Conservation (phyloP, 2,329 filamentous ascomycete genomes). For the Biscogniauxia sp. region DNA sequence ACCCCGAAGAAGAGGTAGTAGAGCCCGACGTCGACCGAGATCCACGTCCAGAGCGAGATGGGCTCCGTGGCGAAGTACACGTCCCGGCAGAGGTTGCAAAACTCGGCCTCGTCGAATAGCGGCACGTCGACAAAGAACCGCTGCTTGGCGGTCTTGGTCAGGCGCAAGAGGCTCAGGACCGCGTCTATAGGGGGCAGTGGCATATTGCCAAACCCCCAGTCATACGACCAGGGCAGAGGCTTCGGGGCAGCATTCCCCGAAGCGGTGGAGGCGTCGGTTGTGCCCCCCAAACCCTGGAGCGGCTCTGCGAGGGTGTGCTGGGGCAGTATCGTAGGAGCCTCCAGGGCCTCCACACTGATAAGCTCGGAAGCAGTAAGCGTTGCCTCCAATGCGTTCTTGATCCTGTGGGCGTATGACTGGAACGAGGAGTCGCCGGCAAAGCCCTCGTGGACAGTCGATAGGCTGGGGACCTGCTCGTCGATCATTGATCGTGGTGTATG, state of each 20-base stretch:
- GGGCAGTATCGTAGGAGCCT: conserved; percentile 2
- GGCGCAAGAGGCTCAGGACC: conserved; percentile 27
- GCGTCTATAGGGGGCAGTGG: conserved; percentile 26
- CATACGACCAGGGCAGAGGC: conserved; percentile 2
- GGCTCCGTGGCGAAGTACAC: conserved; percentile 31
- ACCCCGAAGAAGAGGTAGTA: conserved; percentile 23
- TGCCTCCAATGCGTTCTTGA: conserved; percentile 20
- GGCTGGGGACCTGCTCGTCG: conserved; percentile 25
- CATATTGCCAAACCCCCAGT: conserved; percentile 14
- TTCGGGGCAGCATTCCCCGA: background rate
- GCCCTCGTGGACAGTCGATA: conserved; percentile 23
- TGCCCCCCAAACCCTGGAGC: conserved; percentile 5
- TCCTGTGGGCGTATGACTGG: conserved; percentile 24
- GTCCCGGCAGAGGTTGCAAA: conserved; percentile 25
- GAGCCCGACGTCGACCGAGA: conserved; percentile 28
- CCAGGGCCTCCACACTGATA: conserved; percentile 4
- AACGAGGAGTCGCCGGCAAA: conserved; percentile 30
- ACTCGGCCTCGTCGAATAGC: conserved; percentile 24
- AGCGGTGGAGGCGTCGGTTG: background rate
- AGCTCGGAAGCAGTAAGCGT: conserved; percentile 22
- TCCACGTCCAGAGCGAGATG: conserved; percentile 28
- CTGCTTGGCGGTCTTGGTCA: conserved; percentile 24
- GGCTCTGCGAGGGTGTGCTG: conserved; percentile 8
- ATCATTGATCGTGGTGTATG: conserved; percentile 25
- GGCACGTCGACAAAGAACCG: conserved; percentile 29